Evolutionary conservation across 129 eudicot species (phyloP).

Genomic region (Flaveria brownii): DNA sequence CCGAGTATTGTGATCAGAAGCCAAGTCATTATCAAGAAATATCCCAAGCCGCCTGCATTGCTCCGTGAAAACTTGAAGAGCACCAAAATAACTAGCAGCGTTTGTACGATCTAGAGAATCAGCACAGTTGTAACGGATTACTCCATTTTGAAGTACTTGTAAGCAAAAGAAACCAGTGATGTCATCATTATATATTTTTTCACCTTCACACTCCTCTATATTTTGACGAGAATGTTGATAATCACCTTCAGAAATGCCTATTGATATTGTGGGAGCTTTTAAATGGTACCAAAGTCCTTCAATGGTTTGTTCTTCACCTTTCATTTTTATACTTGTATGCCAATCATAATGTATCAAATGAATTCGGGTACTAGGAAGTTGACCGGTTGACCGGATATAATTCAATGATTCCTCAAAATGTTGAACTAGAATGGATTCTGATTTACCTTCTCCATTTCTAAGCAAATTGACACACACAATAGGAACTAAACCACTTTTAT

Average conservation of each 20-base stretch:
- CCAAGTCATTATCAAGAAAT: slow-evolving; percentile 80
- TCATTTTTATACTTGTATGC: slow-evolving; percentile 80
- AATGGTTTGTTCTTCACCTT: slow-evolving; percentile 87
- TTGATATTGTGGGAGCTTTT: slow-evolving; percentile 77
- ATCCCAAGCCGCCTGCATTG: slow-evolving; percentile 91
- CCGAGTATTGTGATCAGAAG: slow-evolving; percentile 51
- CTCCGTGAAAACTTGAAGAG: slow-evolving; percentile 84
- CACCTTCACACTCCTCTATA: slow-evolving; percentile 62
- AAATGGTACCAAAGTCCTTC: slow-evolving; percentile 95
- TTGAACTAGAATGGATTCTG: slow-evolving; percentile 81
- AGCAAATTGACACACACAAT: slow-evolving; percentile 84
- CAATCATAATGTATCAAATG: slow-evolving; percentile 85
- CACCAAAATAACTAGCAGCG: slow-evolving; percentile 94
- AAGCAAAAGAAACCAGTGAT: slow-evolving; percentile 71
- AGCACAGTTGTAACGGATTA: slow-evolving; percentile 88
- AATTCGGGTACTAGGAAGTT: slow-evolving; percentile 69
- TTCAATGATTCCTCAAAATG: slow-evolving; percentile 85
- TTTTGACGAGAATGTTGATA: slow-evolving; percentile 68
- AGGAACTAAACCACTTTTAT: slow-evolving; percentile 59
- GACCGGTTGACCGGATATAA: slow-evolving; percentile 62
- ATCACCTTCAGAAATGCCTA: slow-evolving; percentile 87
- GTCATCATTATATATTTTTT: slow-evolving; percentile 59
- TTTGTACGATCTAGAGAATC: slow-evolving; percentile 96
- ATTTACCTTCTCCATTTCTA: slow-evolving; percentile 82
- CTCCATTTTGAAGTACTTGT: slow-evolving; percentile 84